Evolutionary conservation across 2,329 filamentous ascomycete genomes (phyloP).

Genomic region (Bipolaris zeicola): DNA sequence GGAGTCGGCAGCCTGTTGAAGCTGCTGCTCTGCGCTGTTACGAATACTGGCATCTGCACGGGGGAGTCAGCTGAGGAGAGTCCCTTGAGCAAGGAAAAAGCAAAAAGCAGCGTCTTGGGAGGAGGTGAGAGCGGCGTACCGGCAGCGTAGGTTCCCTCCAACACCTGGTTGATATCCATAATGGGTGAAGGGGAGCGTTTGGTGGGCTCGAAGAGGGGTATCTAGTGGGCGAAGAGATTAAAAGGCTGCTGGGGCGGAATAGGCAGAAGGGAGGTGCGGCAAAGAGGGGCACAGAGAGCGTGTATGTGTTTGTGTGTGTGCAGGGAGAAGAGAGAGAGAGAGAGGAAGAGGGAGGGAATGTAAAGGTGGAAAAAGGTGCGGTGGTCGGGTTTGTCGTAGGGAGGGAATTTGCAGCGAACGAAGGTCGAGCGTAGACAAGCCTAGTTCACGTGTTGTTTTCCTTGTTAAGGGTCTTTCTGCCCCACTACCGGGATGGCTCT

Average conservation of each 20-base stretch:
- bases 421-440: constrained; percentile 43
- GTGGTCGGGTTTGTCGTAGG: constrained; percentile 37
- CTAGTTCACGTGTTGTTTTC: constrained; percentile 47
- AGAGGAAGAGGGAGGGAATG: constrained; percentile 16
- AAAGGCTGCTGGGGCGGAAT: constrained; percentile 27
- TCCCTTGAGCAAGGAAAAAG: constrained; percentile 30
- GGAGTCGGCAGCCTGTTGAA: constrained; percentile 86
- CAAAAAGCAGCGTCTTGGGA: constrained; percentile 16
- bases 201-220: constrained; percentile 31
- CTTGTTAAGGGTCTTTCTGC: constrained; percentile 38
- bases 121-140: constrained; percentile 63
- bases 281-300: background rate
- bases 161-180: constrained; percentile 98
- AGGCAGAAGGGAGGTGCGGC: constrained; percentile 25
- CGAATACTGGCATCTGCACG: constrained; percentile 83
- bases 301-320: background rate
- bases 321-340: constrained; percentile 4
- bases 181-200: constrained; percentile 54
- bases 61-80: constrained; percentile 32
- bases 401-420: constrained; percentile 48
- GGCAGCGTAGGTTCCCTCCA: constrained; percentile 93
- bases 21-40: constrained; percentile 91
- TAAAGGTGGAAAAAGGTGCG: constrained; percentile 29
- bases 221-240: constrained; percentile 21
- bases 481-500: constrained; percentile 33